Evolutionary conservation across 2,329 filamentous ascomycete genomes (phyloP).

Genomic region (Nannizziopsis barbatae): DNA sequence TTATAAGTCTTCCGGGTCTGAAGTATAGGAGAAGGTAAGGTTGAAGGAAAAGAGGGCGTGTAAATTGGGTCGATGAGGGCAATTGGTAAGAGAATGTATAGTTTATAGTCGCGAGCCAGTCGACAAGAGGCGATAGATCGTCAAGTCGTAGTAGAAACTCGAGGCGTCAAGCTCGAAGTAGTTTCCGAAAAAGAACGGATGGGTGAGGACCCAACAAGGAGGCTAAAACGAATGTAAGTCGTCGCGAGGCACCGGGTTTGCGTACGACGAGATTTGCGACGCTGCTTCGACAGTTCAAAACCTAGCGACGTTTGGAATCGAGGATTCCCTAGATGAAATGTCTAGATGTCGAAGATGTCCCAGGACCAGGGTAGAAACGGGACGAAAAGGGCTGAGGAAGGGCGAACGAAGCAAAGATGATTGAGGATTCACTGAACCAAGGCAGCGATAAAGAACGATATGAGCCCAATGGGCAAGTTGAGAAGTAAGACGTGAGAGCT

Average conservation of each 20-base stretch:
- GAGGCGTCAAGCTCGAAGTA: conserved; percentile 17
- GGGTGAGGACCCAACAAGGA: background rate
- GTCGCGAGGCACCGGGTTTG: background rate
- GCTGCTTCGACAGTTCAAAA: conserved; percentile 1
- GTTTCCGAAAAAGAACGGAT: conserved; percentile 4
- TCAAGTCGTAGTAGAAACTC: conserved; percentile 18
- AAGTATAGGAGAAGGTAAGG: background rate
- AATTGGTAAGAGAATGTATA: conserved; percentile 7
- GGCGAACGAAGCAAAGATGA: background rate
- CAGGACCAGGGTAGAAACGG: conserved; percentile 9
- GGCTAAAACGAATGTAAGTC: conserved; percentile 7
- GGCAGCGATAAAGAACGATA: conserved; percentile 14
- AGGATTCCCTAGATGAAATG: conserved; percentile 1
- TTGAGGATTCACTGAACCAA: conserved; percentile 15
- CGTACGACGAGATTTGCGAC: background rate
- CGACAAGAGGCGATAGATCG: conserved; percentile 15
- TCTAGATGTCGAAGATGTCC: background rate
- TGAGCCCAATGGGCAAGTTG: conserved; percentile 5
- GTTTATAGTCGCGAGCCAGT: conserved; percentile 16
- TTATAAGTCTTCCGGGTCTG: background rate
- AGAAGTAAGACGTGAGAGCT: background rate
- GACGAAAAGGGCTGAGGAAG: conserved; percentile 5
- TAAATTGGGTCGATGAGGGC: background rate
- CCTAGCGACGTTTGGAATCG: conserved; percentile 7
- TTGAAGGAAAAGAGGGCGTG: background rate